phyloP scores from a whole-genome alignment of 129 eudicot species.

The Daucus carota region DNA sequence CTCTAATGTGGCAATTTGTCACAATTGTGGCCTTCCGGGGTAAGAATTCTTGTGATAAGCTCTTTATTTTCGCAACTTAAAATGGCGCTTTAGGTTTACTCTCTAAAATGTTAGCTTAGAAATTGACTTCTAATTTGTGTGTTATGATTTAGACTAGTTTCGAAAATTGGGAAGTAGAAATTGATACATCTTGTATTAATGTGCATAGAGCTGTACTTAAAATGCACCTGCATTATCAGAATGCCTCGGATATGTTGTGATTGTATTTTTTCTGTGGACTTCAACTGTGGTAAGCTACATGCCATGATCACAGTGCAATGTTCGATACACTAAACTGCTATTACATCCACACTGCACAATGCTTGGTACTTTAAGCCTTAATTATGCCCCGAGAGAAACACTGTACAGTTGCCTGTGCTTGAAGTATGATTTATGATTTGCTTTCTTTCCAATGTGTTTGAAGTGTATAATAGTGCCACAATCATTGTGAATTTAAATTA shows the following conservation, averaged over 20 bases:
- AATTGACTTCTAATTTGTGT: background rate
- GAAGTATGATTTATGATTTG: background rate
- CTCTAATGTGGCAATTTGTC: constrained; percentile 89
- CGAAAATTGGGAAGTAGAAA: background rate
- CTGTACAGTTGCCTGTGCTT: background rate
- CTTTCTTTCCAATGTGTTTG: background rate
- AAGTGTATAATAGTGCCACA: background rate
- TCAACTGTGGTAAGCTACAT: background rate
- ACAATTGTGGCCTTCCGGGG: constrained; percentile 97
- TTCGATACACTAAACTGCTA: no score
- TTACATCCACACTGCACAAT: background rate
- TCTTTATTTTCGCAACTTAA: background rate
- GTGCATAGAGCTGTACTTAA: background rate
- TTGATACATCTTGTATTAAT: background rate
- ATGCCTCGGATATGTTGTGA: background rate
- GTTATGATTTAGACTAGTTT: background rate
- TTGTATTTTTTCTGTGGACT: background rate
- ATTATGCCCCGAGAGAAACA: background rate
- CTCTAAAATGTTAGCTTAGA: background rate
- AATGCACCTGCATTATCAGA: background rate
- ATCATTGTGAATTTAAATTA: background rate
- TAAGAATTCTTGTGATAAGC: constrained; percentile 24
- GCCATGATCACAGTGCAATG: background rate
- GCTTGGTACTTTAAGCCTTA: background rate
- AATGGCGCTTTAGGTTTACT: background rate